These are phyloP conservation scores for Ammopiptanthus mongolicus DNA, from an alignment of 306 rosid species.

Conservation along the genomic window DNA sequence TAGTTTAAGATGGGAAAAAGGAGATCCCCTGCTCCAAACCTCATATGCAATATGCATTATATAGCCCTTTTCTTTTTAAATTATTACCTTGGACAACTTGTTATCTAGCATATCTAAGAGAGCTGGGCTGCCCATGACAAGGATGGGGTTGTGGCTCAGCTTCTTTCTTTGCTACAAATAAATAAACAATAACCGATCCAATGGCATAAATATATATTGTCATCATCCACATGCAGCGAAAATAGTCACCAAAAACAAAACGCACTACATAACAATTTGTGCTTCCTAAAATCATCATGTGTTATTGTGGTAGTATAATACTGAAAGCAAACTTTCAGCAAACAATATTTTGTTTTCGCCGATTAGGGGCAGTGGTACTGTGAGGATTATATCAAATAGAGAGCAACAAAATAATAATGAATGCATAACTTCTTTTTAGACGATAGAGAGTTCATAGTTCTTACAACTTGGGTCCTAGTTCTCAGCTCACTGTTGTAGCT, in stretches of 20 bases:
- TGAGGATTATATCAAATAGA: background rate
- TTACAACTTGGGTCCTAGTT: conserved; percentile 67
- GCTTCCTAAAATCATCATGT: background rate
- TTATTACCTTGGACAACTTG: no score
- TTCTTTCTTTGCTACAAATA: no score
- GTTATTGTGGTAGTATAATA: background rate
- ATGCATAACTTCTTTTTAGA: background rate
- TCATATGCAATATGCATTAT: no score
- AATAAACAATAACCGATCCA: no score
- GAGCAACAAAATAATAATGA: no score
- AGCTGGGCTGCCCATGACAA: no score
- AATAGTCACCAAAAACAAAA: background rate
- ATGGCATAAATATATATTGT: no score
- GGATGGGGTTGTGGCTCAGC: no score
- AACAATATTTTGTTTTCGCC: background rate
- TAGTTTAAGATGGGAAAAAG: no score
- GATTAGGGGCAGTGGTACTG: background rate
- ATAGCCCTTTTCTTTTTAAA: no score
- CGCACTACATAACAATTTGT: background rate
- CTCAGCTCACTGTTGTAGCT: conserved; percentile 81
- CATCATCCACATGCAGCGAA: conserved; percentile 13
- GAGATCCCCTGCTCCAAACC: no score
- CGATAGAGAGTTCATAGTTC: conserved; percentile 7
- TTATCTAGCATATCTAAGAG: no score
- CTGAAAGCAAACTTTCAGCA: background rate